Base-by-base conservation (phyloP, 768 basidiomycete genomes). In the Tulasnella sp. region DNA sequence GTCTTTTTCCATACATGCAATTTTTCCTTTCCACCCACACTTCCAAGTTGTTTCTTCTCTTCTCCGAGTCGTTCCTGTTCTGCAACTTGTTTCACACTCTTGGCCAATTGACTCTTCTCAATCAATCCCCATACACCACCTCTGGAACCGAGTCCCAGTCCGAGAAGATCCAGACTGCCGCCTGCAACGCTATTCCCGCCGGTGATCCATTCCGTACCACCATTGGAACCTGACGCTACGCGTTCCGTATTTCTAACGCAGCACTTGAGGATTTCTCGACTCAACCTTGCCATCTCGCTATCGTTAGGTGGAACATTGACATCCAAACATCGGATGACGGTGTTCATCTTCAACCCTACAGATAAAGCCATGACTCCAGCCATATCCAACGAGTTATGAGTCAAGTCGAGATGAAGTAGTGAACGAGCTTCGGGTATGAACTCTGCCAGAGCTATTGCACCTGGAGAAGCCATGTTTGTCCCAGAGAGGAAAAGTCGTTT, bases 191-290 rank as follows among this genome's bases (percentile, higher is more conserved):
- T 42, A 44, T 16, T 62, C 57, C 1, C 63, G 56, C 6, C 56
- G 60, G 45, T 58, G 62, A 59, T 25, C 41, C 53, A n/a, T 82
- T 83, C 0, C 83, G 37, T 20, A 19, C 51, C 32, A 31, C 43
- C 51, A 37, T 34, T 22, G 29, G 44, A 42, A 45, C 44, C 35
- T 20, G 25, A 49, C 25, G 55, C 55, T 19, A 29, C 92, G 50
- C 83, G 79, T 62, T 96, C 92, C 0, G 93, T 98, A 58, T 99
- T 98, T 52, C 92, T 70, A 6, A 92, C 79, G 63, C 93, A 99
- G 9, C 80, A 77, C 57, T 83, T 86, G 54, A 98, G 66, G 47
- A 99, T 93, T 48, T 89, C 84, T 33, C 92, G 76, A 58, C 84
- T 89, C 67, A 92, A 77, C 50, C 84, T 72, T 35, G 86, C 83